A percentile compares a stretch with the other conserved stretches of the same genome.
These are phyloP conservation scores for Parachlorella kessleri DNA, from an alignment of 139 green algal genomes.

Conservation along the genomic window DNA sequence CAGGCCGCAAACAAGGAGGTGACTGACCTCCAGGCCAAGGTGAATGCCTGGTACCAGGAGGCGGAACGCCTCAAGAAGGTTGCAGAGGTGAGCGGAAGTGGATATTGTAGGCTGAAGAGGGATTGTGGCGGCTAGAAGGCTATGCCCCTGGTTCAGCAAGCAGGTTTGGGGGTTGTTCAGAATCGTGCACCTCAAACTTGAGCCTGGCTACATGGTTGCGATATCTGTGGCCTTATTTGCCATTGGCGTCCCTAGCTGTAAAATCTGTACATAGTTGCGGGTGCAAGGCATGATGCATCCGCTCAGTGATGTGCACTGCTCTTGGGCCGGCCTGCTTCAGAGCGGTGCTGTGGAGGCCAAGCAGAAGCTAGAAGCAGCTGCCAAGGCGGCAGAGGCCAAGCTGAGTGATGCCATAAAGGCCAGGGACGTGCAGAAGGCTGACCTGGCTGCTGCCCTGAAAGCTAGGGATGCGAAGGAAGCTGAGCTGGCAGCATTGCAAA, in stretches of 20 bases:
- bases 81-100: not conserved
- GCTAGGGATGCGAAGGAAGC: not conserved
- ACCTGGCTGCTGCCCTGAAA: not conserved
- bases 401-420: not conserved
- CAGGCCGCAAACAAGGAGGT: not conserved
- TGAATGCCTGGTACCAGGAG: not conserved
- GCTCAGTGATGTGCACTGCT: too few relatives aligned
- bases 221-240: not conserved
- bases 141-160: too few relatives aligned
- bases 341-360: too few relatives aligned
- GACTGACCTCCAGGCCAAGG: not conserved
- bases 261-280: too few relatives aligned
- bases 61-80: not conserved
- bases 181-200: too few relatives aligned
- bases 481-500: not conserved
- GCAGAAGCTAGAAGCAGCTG: not conserved
- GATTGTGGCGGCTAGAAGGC: too few relatives aligned
- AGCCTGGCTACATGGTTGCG: too few relatives aligned
- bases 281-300: too few relatives aligned
- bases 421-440: not conserved
- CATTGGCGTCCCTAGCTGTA: not conserved
- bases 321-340: too few relatives aligned
- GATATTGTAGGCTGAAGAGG: too few relatives aligned
- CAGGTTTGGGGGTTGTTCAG: too few relatives aligned
- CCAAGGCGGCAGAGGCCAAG: slow-evolving; percentile 8